These are phyloP conservation scores for Spergularia marina DNA, from an alignment of 148 eudicot species.

Conservation along the genomic window DNA sequence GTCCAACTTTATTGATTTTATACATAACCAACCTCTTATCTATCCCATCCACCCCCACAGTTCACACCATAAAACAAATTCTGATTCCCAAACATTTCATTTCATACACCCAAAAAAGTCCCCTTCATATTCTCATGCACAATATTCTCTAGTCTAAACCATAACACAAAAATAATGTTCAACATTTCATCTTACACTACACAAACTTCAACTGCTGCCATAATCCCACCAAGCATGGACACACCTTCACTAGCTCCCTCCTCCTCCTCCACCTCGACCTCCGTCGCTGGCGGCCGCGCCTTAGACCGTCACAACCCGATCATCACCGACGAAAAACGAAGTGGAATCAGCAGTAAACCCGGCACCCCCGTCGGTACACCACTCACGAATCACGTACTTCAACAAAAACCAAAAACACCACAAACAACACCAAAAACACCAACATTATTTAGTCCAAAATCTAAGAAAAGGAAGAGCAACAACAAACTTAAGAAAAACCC, in stretches of 20 bases:
- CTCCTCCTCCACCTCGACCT: slow-evolving; percentile 13
- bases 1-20: too few relatives aligned
- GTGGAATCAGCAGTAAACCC: slow-evolving; percentile 9
- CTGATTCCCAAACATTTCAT: not conserved
- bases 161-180: not conserved
- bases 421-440: slow-evolving; percentile 18
- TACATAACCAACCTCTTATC: too few relatives aligned
- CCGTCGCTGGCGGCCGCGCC: slow-evolving; percentile 41
- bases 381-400: slow-evolving; percentile 11
- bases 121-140: not conserved
- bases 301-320: slow-evolving; percentile 94
- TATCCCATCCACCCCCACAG: not conserved
- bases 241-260: slow-evolving; percentile 10
- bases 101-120: not conserved
- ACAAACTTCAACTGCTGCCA: slow-evolving; percentile 20
- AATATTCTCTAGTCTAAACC: not conserved
- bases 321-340: slow-evolving; percentile 53
- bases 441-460: slow-evolving; percentile 7
- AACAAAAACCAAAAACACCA: slow-evolving; percentile 25
- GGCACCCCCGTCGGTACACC: slow-evolving; percentile 27
- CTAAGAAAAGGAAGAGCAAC: slow-evolving; percentile 18
- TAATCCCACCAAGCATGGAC: slow-evolving; percentile 28
- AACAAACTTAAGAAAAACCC: slow-evolving; percentile 9
- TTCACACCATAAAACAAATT: not conserved
- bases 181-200: slow-evolving; percentile 34